Base-by-base conservation (phyloP, 805 yeast genomes). In the Zygoascus flipseniorum region DNA sequence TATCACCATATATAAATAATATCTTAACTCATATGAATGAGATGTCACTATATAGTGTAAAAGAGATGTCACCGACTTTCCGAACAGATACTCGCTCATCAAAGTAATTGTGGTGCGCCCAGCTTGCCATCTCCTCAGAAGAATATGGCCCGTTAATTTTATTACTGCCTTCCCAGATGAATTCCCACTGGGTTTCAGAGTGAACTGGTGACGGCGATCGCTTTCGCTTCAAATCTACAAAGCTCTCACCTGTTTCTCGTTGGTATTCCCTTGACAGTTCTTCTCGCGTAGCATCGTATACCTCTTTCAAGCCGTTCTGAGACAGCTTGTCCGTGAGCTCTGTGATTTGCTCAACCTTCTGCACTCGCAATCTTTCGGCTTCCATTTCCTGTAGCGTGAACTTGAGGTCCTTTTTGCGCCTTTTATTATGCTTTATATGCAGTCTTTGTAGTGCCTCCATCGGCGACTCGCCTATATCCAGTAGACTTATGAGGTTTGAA, bases 391-490 rank as follows among this genome's bases (percentile, higher is more conserved):
- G 65, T 1, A 57, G 56, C 9, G 57, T 46, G 20, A 32, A 2
- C 6, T 47, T 47, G 51, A 41, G 26, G 47, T 54, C 51, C 51
- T 50, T 59, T 28, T 32, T 49, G 32, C 37, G 47, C 5, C 44
- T 37, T 32, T 58, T 53, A 48, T 58, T 59, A 54, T 59, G 67
- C 47, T 49, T 51, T 51, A 35, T 65, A 62, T 65, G 72, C 54
- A 67, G 68, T 56, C 73, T 71, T 58, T 60, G 78, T 35, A 84
- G 64, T 1, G 81, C 77, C 60, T 83, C 87, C 63, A 79, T 57
- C 1, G 83, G 76, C 0, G 81, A 75, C 60, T 84, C 89, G 2
- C 78, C 81, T 0, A 85, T 81, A 47, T 81, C 77, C 42, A 84
- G 62, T 0, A 61, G n/a, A 1, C 54, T 64, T 2, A 82, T 74